phyloP scores from a whole-genome alignment of 2,329 filamentous ascomycete species.

The Cercospora citrullina region DNA sequence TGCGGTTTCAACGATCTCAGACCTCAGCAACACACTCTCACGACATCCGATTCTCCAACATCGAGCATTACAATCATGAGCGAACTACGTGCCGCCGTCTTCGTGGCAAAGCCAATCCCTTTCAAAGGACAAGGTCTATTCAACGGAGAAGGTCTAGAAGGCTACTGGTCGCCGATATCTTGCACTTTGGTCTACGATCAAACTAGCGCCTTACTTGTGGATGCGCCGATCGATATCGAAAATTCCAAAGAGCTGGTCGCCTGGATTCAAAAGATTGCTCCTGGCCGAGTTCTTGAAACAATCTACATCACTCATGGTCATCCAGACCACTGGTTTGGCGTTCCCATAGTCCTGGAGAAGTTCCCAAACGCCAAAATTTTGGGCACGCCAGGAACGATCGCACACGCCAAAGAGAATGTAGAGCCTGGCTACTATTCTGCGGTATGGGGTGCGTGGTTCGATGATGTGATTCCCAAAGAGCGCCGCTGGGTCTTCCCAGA shows the following conservation, averaged over 20 bases:
- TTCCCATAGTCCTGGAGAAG: constrained; percentile 1
- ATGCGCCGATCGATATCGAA: constrained; percentile 10
- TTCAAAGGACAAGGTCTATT: constrained; percentile 10
- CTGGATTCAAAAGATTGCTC: constrained; percentile 12
- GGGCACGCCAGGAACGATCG: constrained; percentile 14
- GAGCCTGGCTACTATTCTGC: neutral
- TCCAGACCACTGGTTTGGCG: constrained; percentile 18
- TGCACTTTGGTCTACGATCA: constrained; percentile 14
- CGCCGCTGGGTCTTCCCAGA: constrained; percentile 5
- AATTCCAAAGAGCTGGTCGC: constrained; percentile 9
- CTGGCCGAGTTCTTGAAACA: neutral
- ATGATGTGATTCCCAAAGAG: constrained; percentile 1
- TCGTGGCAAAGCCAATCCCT: constrained; percentile 12
- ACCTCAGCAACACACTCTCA: neutral
- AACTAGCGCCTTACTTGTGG: constrained; percentile 11
- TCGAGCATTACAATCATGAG: neutral
- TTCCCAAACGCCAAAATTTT: constrained; percentile 13
- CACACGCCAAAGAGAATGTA: constrained; percentile 15
- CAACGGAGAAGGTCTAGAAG: neutral
- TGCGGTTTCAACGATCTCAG: neutral
- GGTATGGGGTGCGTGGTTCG: constrained; percentile 7
- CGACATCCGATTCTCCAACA: neutral
- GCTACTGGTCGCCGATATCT: constrained; percentile 15
- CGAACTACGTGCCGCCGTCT: constrained; percentile 12
- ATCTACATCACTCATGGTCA: constrained; percentile 21